A percentile compares a stretch with the other conserved stretches of the same genome.
phyloP scores from a whole-genome alignment of 108 stramenopile genomes.

The Nannochloropsis granulata region DNA sequence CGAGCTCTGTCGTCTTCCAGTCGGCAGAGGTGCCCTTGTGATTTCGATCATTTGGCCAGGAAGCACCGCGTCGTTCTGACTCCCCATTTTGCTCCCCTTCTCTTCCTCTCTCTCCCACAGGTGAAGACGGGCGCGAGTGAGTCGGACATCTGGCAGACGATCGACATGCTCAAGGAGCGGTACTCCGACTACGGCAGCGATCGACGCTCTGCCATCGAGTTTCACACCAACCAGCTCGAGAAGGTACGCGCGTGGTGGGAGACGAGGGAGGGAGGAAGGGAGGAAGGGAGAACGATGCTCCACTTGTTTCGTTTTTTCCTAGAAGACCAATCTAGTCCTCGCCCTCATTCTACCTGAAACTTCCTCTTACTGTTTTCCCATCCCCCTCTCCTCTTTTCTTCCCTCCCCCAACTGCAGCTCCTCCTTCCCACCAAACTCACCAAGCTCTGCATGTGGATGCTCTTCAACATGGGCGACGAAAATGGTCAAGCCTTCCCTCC shows the following conservation, averaged over 20 bases:
- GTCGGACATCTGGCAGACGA: conserved; percentile 51
- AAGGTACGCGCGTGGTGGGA: not conserved
- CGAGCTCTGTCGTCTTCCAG: too few species aligned
- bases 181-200: conserved; percentile 73
- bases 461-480: conserved; percentile 30
- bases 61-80: not conserved
- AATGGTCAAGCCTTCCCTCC: not conserved
- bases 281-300: not conserved
- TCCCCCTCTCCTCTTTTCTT: conserved; percentile 3
- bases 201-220: conserved; percentile 58
- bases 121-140: conserved; percentile 53
- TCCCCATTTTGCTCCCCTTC: conserved; percentile 7
- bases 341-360: not conserved
- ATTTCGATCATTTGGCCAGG: conserved; percentile 16
- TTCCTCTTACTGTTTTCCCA: not conserved
- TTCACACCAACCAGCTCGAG: conserved; percentile 37
- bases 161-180: conserved; percentile 69
- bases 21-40: too few species aligned
- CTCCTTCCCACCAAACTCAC: conserved; percentile 66
- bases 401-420: conserved; percentile 46
- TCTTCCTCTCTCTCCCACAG: not conserved
- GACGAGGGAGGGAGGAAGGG: too few species aligned
- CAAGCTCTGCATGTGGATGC: conserved; percentile 47
- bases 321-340: not conserved
- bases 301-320: not conserved